These are phyloP conservation scores for Populus davidiana DNA, from an alignment of 345 rosid species.

Conservation along the genomic window DNA sequence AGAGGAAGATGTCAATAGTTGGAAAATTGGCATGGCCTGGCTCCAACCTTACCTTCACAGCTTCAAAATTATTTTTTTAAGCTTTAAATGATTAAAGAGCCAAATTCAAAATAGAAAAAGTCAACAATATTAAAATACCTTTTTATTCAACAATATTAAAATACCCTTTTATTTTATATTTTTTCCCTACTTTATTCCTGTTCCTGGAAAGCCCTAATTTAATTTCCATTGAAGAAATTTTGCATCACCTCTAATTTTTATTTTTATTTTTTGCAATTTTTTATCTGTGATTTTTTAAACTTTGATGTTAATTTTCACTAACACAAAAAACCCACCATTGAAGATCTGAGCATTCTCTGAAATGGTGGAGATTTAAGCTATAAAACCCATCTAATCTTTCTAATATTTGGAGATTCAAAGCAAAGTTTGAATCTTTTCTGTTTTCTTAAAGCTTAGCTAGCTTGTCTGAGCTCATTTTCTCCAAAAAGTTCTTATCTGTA, in stretches of 20 bases:
- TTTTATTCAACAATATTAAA: constrained; percentile 36
- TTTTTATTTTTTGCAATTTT: constrained; percentile 19
- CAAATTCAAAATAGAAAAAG: too few relatives aligned
- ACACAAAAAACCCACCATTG: constrained; percentile 23
- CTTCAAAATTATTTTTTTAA: constrained; percentile 25
- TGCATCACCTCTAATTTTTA: constrained; percentile 6
- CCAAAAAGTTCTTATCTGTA: neutral
- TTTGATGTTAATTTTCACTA: constrained; percentile 25
- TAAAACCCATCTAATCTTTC: constrained; percentile 5
- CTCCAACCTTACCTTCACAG: constrained; percentile 60
- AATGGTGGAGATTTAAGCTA: constrained; percentile 39
- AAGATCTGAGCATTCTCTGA: constrained; percentile 49
- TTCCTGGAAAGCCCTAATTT: constrained; percentile 76
- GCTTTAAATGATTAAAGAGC: constrained; percentile 8
- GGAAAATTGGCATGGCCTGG: constrained; percentile 46
- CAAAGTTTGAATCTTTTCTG: constrained; percentile 10
- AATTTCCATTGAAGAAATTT: constrained; percentile 46
- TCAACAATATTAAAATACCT: constrained; percentile 38
- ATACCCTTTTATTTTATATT: constrained; percentile 20
- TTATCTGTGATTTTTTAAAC: constrained; percentile 34
- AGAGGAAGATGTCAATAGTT: constrained; percentile 60
- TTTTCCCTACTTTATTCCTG: constrained; percentile 39
- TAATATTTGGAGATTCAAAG: constrained; percentile 18
- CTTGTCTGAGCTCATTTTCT: constrained; percentile 22
- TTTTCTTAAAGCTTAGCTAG: constrained; percentile 5